Evolutionary conservation across 495 filamentous ascomycete genomes (phyloP), one percentile per base, ranked within the genome.

Genomic region (Neurospora sp.): DNA sequence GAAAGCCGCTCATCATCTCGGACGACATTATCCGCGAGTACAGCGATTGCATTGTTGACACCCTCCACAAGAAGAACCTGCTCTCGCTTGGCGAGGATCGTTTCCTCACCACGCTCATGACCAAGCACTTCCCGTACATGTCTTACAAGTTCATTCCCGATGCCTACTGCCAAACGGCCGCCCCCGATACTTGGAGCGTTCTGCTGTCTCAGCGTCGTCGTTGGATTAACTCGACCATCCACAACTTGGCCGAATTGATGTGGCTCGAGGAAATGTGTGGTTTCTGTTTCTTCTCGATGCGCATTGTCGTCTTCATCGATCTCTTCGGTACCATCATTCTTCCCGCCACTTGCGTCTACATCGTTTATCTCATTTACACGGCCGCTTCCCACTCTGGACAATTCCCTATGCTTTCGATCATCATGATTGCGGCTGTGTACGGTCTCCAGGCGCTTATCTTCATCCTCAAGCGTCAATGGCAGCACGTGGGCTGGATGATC

Each of bases 221-320:
- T 71, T 99, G 96, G 96, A 99, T 99, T 83, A 99, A 99, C 82
- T 98, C 95, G 3, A 99, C 96, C 31, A 89, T 99, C 70, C 96
- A 99, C 86, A 99, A 99, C 78, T 80, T 99, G 77, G 91, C 89
- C 18, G 96, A 99, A 82, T 83, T 98, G 77, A 91, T 97, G 74
- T 89, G 89, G 74, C 86, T 99, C 45, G 89, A 92, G 76, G 92
- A 99, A 76, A 90, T 99, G 80, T 99, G 96, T 78, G 96, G 96
- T 71, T 99, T 99, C 89, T 99, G 96, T 83, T 98, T 93, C 83
- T 99, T 99, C 86, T 94, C 92, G 72, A 99, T 99, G 96, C 91
- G 96, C 71, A 98, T 99, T 78, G 89, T 99, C 68, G 96, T 99
- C 72, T 91, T 99, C 75, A 90, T 99, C 75, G 96, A 99, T 86